Evolutionary conservation across 2,329 filamentous ascomycete genomes (phyloP).

Genomic region (Tolypocladium capitatum): DNA sequence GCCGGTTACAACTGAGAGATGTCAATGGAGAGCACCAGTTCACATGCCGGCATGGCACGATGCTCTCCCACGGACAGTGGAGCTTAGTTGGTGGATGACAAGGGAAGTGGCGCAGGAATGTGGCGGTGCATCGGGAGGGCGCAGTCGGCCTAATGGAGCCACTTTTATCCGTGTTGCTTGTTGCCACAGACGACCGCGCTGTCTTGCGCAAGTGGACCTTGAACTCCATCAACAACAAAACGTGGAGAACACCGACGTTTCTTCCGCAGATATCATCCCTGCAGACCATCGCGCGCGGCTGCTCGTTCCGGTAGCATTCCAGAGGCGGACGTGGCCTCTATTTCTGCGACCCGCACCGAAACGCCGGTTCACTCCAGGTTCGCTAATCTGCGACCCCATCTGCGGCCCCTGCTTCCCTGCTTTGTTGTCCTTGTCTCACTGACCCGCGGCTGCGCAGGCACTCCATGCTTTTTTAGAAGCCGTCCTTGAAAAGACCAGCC

Average conservation of each 20-base stretch:
- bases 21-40: background rate
- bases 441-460: background rate
- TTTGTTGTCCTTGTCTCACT: constrained; percentile 3
- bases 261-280: constrained; percentile 3
- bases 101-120: background rate
- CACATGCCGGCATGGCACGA: background rate
- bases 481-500: background rate
- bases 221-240: constrained; percentile 5
- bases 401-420: constrained; percentile 4
- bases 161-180: constrained; percentile 19
- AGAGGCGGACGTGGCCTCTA: background rate
- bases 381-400: constrained; percentile 2
- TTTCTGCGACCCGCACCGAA: constrained; percentile 2
- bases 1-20: background rate
- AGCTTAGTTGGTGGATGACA: too few relatives aligned
- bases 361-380: background rate
- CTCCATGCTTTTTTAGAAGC: too few relatives aligned
- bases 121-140: background rate
- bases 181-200: constrained; percentile 28
- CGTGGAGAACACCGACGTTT: background rate
- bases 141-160: background rate
- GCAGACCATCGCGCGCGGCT: constrained; percentile 1
- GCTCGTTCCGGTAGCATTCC: background rate
- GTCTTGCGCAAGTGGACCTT: constrained; percentile 17
- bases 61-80: too few relatives aligned